These are phyloP conservation scores for Botrytis deweyae DNA, from an alignment of 2,329 filamentous ascomycete genomes.

Conservation along the genomic window DNA sequence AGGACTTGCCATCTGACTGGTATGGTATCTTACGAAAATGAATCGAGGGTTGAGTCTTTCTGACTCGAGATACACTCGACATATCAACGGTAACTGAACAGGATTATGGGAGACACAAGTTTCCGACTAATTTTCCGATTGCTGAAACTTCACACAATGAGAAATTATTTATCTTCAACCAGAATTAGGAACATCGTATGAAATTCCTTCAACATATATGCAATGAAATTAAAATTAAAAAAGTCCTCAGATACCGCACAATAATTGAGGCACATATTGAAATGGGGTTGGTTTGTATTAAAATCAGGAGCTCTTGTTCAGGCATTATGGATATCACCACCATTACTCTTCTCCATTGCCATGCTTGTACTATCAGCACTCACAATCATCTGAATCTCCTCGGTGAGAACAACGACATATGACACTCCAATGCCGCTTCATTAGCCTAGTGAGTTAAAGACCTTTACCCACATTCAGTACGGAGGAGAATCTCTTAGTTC, in stretches of 20 bases:
- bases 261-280: neutral
- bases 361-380: neutral
- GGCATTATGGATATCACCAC: neutral
- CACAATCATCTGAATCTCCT: too few species aligned
- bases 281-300: too few species aligned
- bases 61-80: neutral
- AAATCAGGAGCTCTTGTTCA: neutral
- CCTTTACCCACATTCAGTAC: neutral
- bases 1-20: conserved; percentile 1
- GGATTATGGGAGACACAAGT: neutral
- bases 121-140: neutral
- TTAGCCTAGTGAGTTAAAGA: neutral
- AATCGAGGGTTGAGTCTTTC: conserved; percentile 1
- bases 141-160: neutral
- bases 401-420: neutral
- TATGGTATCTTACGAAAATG: neutral
- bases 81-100: neutral
- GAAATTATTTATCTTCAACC: neutral
- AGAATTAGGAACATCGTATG: neutral
- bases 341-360: neutral
- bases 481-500: neutral
- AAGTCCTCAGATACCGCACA: rapidly evolving
- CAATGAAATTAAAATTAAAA: neutral
- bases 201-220: neutral
- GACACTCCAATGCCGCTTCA: neutral